Evolutionary conservation across 2,329 filamentous ascomycete species (phyloP).

Genomic region (Fusarium vanettenii): DNA sequence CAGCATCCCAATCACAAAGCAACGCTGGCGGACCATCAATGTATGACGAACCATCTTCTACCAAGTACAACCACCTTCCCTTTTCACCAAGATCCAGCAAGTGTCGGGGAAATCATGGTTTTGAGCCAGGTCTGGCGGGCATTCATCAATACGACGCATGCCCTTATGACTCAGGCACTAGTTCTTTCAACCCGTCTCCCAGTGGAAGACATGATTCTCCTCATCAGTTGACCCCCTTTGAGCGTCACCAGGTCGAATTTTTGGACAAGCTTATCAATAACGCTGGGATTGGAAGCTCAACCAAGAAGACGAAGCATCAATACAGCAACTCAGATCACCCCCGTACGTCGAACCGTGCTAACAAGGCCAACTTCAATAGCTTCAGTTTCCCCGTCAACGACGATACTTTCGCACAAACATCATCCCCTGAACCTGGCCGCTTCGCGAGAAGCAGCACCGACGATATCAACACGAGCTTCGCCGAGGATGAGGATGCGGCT

Average conservation of each 20-base stretch:
- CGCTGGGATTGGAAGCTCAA: constrained; percentile 24
- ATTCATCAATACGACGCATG: constrained; percentile 23
- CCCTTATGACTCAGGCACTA: constrained; percentile 12
- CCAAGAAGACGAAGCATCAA: constrained; percentile 23
- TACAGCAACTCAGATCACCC: background rate
- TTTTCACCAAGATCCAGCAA: constrained; percentile 23
- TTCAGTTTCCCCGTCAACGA: constrained; percentile 62
- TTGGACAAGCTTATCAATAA: constrained; percentile 53
- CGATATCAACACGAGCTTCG: constrained; percentile 72
- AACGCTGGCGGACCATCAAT: constrained; percentile 54
- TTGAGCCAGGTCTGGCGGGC: background rate
- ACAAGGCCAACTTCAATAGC: constrained; percentile 55
- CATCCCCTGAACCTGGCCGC: constrained; percentile 50
- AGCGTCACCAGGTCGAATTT: constrained; percentile 53
- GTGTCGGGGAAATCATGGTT: constrained; percentile 11
- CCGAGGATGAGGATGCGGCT: constrained; percentile 58
- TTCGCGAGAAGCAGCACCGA: constrained; percentile 66
- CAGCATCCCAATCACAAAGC: constrained; percentile 25
- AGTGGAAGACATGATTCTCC: constrained; percentile 47
- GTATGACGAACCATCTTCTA: constrained; percentile 54
- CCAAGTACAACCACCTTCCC: constrained; percentile 26
- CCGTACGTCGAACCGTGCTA: constrained; percentile 39
- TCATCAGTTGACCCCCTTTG: constrained; percentile 51
- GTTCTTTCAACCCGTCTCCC: constrained; percentile 34
- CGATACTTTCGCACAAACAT: constrained; percentile 52